These are phyloP conservation scores for Herpetomonas samuelpessoai DNA, from an alignment of 208 protist species.

Conservation along the genomic window DNA sequence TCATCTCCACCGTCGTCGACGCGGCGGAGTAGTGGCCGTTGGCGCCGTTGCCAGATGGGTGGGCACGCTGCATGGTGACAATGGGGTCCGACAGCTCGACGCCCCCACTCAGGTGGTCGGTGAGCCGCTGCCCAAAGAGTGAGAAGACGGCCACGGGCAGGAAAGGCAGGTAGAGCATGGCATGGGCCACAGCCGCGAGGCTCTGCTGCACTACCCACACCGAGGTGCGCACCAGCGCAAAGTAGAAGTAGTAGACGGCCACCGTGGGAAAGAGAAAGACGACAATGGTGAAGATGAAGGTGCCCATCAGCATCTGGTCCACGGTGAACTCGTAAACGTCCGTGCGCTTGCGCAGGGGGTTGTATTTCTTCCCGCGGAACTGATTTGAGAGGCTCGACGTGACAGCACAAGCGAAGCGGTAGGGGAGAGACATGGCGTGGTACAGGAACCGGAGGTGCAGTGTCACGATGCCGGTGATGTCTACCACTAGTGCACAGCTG, in stretches of 20 bases:
- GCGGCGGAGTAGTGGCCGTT: slow-evolving; percentile 11
- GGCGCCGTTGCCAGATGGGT: not conserved
- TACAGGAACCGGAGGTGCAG: slow-evolving; percentile 84
- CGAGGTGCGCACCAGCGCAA: slow-evolving; percentile 61
- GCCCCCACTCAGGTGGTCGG: slow-evolving; percentile 21
- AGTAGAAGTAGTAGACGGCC: slow-evolving; percentile 92
- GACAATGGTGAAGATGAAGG: slow-evolving; percentile 86
- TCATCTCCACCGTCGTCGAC: slow-evolving; percentile 74
- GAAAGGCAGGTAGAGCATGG: slow-evolving; percentile 62
- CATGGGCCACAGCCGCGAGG: slow-evolving; percentile 51
- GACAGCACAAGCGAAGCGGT: slow-evolving; percentile 45
- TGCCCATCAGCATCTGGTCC: slow-evolving; percentile 92
- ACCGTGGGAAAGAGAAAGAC: slow-evolving; percentile 92
- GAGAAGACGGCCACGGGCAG: slow-evolving; percentile 62
- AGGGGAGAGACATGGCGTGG: slow-evolving; percentile 61
- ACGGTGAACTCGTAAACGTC: slow-evolving; percentile 87
- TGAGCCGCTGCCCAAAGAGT: slow-evolving; percentile 1
- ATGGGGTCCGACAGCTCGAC: slow-evolving; percentile 38
- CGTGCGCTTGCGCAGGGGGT: slow-evolving; percentile 89
- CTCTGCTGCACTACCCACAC: slow-evolving; percentile 52
- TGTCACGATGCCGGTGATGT: slow-evolving; percentile 77
- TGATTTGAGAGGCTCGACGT: slow-evolving; percentile 73
- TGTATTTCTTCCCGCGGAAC: slow-evolving; percentile 91
- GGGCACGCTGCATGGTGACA: slow-evolving; percentile 33
- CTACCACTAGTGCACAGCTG: slow-evolving; percentile 61